phyloP scores from a whole-genome alignment of 169 alveolate genomes.

The Perkinsus olseni region DNA sequence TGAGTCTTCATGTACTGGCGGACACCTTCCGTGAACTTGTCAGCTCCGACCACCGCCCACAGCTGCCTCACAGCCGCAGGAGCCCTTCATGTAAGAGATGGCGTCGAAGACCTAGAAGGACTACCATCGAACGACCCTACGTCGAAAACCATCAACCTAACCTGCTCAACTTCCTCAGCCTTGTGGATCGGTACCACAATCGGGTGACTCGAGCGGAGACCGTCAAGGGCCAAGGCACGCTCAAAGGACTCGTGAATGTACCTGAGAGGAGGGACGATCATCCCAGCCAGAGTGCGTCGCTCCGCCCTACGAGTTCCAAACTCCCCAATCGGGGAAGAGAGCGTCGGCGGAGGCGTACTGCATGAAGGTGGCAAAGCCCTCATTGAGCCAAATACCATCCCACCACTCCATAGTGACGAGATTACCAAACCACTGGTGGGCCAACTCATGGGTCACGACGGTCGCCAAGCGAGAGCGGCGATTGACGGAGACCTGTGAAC shows the following conservation, averaged over 20 bases:
- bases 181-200: slow-evolving; percentile 30
- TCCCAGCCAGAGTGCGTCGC: neutral
- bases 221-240: slow-evolving; percentile 23
- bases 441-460: slow-evolving; percentile 69
- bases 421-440: slow-evolving; percentile 83
- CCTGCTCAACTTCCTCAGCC: slow-evolving; percentile 31
- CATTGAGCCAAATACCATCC: slow-evolving; percentile 84
- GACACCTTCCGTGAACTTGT: slow-evolving; percentile 24
- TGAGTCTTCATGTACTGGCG: slow-evolving; percentile 17
- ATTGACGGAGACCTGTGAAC: neutral
- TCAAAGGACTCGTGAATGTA: neutral
- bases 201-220: slow-evolving; percentile 28
- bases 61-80: slow-evolving; percentile 57
- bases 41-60: slow-evolving; percentile 48
- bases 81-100: slow-evolving; percentile 69
- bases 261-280: slow-evolving; percentile 8
- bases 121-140: slow-evolving; percentile 45
- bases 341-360: slow-evolving; percentile 22
- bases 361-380: slow-evolving; percentile 75
- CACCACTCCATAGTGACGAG: slow-evolving; percentile 85
- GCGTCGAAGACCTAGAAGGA: slow-evolving; percentile 44
- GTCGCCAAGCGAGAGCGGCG: slow-evolving; percentile 20
- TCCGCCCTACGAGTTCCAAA: slow-evolving; percentile 5
- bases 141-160: slow-evolving; percentile 43
- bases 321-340: slow-evolving; percentile 17